A percentile compares a stretch with the other conserved stretches of the same genome.
These are phyloP conservation scores for Dioscorea cayenensis DNA, from an alignment of 116 monocot genomes.

Conservation along the genomic window DNA sequence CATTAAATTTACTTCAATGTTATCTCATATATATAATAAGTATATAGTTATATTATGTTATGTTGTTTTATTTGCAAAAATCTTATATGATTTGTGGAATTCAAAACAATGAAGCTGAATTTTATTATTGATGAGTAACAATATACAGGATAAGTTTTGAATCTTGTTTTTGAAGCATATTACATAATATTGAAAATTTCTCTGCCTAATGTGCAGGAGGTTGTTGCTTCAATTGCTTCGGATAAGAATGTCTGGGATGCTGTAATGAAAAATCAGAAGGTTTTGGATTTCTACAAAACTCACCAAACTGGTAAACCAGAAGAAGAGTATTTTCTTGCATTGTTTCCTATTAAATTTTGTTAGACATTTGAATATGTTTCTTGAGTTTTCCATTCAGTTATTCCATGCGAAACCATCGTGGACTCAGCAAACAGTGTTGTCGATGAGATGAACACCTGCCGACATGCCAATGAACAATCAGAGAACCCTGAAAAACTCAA, in stretches of 20 bases:
- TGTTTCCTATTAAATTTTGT: background rate
- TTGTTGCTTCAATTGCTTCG: slow-evolving; percentile 75
- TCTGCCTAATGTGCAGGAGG: slow-evolving; percentile 22
- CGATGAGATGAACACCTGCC: background rate
- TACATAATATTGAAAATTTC: background rate
- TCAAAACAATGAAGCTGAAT: too few species aligned
- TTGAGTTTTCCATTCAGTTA: background rate
- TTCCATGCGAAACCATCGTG: background rate
- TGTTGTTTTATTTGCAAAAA: too few species aligned
- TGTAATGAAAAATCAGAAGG: slow-evolving; percentile 74
- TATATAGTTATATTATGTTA: too few species aligned
- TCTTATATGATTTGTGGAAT: too few species aligned
- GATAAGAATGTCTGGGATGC: slow-evolving; percentile 89
- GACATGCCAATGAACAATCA: background rate
- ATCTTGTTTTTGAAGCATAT: too few species aligned
- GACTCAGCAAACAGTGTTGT: slow-evolving; percentile 5
- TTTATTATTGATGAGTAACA: too few species aligned
- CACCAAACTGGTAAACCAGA: slow-evolving; percentile 30
- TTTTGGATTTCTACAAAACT: slow-evolving; percentile 64
- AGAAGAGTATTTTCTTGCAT: background rate
- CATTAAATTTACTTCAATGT: too few species aligned
- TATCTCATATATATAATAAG: too few species aligned
- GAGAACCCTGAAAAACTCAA: background rate
- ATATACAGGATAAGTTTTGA: too few species aligned
- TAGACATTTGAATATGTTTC: too few species aligned